Base-by-base conservation (phyloP, 2,329 filamentous ascomycete species). In the Atkinsonella hypoxylon region DNA sequence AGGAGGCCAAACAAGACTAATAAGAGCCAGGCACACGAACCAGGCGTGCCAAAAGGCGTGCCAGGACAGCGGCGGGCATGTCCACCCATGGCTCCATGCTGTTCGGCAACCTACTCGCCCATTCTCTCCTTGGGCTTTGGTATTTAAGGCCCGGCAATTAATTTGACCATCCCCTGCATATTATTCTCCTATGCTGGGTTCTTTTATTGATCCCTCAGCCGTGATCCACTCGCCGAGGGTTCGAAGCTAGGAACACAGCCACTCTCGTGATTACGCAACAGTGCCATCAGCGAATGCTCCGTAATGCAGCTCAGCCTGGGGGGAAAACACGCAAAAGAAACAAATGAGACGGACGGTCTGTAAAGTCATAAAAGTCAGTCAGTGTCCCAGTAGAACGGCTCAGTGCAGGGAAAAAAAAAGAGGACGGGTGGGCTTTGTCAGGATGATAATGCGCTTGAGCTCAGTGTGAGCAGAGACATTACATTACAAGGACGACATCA, bases 251-350 rank as follows among this genome's bases (percentile, higher is more conserved):
- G 40, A 38, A 11, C 40, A 49, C 40, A 44, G 40, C 47, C 47
- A 49, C 47, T 44, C 40, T 47, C 32, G 12, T 34, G 40, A 49
- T 49, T 26, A 20, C 47, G 43, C 47, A 34, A 36, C 41, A 17
- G 31, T 18, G 26, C 20, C 6, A 40, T 40, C 4, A 39, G 30
- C 30, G 30, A 49, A 44, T 26, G 4, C 26, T 26, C 26, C 4
- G 26, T 42, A 11, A 42, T 20, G 12, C 40, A 22, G 30, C 31
- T 41, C 5, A 31, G 9, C 20, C 11, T 40, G 46, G 11, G 38
- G 9, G 7, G 11, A 8, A 17, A 17, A 9, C 3, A 22, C 39
- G n/a, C n/a, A n/a, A n/a, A n/a, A n/a, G n/a, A n/a, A 20, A 18
- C 4, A 22, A 11, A 10, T 22, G 17, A n/a, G 26, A 26, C 26